Base-by-base conservation (phyloP, 805 yeast genomes). In the Kuraishia capsulata region DNA sequence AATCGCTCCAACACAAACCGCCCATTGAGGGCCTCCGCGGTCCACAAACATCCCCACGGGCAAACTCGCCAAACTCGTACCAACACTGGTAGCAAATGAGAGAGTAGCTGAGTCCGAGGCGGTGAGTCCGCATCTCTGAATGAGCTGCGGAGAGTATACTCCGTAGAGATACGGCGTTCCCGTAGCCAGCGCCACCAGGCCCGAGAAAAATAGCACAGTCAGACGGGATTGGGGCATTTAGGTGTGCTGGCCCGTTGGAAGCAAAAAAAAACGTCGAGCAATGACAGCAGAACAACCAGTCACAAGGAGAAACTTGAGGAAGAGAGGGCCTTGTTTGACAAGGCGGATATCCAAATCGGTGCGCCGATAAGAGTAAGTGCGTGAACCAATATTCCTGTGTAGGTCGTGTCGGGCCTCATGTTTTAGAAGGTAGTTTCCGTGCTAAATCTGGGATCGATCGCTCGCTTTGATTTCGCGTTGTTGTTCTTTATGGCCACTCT, bases 121-220 rank as follows among this genome's bases (percentile, higher is more conserved):
- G 0, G 80, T 69, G 20, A 82, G 63, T 1, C 75, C 69, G 19
- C 81, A 73, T 46, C 67, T 60, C 20, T 64, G 59, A 20, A 80
- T 68, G 44, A 83, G 59, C 51, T 82, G 88, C 2, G 90, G 89
- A 1, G 87, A 78, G 51, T 76, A 83, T n/a, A 76, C 73, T 1
- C 89, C 84, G 52, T 76, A 83, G 11, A 81, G 60, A 48, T 83
- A 83, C 0, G 86, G 83, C 2, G 88, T 81, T 2, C 92, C 90
- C 3, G 86, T 70, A 0, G 81, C 87, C 35, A 81, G 49, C 0
- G 84, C 71, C 6, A 78, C 78, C 14, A 79, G 50, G 11, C 59
- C 49, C 4, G 53, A 53, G 23, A 42, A 44, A 4, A 42, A 16
- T 3, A 56, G 41, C 2, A 56, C 40, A 1, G 49, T 26, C 16